Conservation (phyloP, 371 early-diverging fungal genomes). For the Mortierella sp. region DNA sequence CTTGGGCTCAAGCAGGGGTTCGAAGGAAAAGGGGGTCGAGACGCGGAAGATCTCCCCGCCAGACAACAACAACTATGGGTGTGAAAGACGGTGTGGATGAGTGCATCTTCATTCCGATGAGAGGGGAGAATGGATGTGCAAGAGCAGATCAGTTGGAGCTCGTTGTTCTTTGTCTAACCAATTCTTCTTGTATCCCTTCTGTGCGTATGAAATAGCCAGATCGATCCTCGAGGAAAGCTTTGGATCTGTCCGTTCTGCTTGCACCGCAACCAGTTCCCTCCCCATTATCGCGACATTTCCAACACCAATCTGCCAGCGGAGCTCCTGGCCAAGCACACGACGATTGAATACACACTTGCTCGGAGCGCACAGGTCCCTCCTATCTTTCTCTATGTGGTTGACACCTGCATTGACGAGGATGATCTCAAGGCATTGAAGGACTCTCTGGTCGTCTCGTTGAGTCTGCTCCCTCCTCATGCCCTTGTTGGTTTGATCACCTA, state of each 20-base stretch:
- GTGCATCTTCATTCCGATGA: too few species aligned
- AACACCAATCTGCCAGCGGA: slow-evolving; percentile 97
- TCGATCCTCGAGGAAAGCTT: slow-evolving; percentile 94
- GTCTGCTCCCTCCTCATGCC: slow-evolving; percentile 93
- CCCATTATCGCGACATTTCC: slow-evolving; percentile 98
- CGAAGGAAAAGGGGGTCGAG: background rate
- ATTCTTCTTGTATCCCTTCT: too few species aligned
- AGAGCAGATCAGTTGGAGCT: too few species aligned
- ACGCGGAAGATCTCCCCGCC: background rate
- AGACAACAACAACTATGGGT: too few species aligned
- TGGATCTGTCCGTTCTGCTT: slow-evolving; percentile 99
- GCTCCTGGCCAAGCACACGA: slow-evolving; percentile 93
- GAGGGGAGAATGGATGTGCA: too few species aligned
- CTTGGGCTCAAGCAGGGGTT: background rate
- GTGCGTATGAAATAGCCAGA: slow-evolving; percentile 72
- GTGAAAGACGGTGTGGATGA: too few species aligned
- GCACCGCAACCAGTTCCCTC: slow-evolving; percentile 97
- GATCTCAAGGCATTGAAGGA: slow-evolving; percentile 98
- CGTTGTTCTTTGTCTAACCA: too few species aligned
- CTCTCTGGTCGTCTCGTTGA: slow-evolving; percentile 90
- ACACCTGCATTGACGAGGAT: slow-evolving; percentile 97
- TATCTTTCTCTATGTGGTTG: slow-evolving; percentile 98
- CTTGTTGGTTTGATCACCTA: slow-evolving; percentile 98
- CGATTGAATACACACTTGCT: slow-evolving; percentile 97
- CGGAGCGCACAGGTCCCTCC: slow-evolving; percentile 89